Conservation (phyloP, 495 filamentous ascomycete species). For the Trichoderma orchidacearum region DNA sequence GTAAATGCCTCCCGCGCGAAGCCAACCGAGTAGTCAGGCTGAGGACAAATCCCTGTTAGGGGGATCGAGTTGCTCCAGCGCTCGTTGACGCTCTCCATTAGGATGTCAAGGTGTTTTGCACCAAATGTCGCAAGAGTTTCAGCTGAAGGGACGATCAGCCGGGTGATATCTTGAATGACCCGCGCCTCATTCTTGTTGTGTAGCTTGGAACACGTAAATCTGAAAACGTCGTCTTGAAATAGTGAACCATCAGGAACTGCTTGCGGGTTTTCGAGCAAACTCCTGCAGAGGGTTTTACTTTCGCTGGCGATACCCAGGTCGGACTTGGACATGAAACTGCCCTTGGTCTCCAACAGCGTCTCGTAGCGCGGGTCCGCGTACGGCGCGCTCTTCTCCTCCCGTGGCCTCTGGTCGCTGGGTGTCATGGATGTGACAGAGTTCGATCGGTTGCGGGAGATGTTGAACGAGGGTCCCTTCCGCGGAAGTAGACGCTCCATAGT, state of each 20-base stretch:
- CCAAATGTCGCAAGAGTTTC: slow-evolving; percentile 16
- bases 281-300: not conserved
- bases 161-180: slow-evolving; percentile 24
- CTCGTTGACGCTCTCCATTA: slow-evolving; percentile 30
- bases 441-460: slow-evolving; percentile 24
- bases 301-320: not conserved
- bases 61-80: slow-evolving; percentile 23
- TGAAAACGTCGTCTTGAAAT: not conserved
- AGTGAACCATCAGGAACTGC: not conserved
- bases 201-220: slow-evolving; percentile 11
- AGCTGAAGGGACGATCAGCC: slow-evolving; percentile 22
- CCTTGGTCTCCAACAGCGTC: slow-evolving; percentile 18
- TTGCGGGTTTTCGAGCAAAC: not conserved
- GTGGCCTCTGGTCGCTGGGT: slow-evolving; percentile 25
- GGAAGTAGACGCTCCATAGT: slow-evolving; percentile 6
- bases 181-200: slow-evolving; percentile 21
- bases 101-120: slow-evolving; percentile 13
- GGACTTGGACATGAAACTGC: slow-evolving; percentile 20
- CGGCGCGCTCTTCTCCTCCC: slow-evolving; percentile 25
- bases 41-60: slow-evolving; percentile 17
- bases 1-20: slow-evolving; percentile 28
- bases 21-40: slow-evolving; percentile 31
- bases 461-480: slow-evolving; percentile 19
- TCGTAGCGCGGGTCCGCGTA: slow-evolving; percentile 21
- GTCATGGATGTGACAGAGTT: slow-evolving; percentile 18